Conservation (phyloP, 306 rosid species). For the Mucuna pruriens region DNA sequence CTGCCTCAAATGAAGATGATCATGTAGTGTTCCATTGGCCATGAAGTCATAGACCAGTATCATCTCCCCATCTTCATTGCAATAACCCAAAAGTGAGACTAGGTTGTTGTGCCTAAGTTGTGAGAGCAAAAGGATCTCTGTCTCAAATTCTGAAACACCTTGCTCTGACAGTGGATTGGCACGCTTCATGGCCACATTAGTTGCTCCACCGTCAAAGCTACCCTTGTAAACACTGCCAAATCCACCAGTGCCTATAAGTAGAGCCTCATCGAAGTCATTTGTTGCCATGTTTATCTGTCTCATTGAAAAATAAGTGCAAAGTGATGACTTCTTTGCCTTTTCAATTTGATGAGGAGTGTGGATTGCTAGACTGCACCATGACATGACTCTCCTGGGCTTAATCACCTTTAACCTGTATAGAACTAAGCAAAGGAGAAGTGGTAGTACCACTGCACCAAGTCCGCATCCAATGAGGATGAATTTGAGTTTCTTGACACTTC, state of each 20-base stretch:
- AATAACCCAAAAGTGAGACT: conserved; percentile 46
- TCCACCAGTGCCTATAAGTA: conserved; percentile 41
- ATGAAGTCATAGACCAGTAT: conserved; percentile 49
- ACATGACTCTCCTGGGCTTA: not conserved
- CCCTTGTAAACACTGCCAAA: conserved; percentile 51
- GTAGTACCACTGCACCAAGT: not conserved
- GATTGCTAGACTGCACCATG: conserved; percentile 12
- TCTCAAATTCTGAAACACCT: conserved; percentile 47
- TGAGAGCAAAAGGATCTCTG: conserved; percentile 46
- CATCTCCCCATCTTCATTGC: conserved; percentile 59
- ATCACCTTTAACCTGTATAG: conserved; percentile 6
- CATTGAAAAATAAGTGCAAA: conserved; percentile 23
- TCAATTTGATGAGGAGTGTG: not conserved
- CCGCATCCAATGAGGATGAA: conserved; percentile 26
- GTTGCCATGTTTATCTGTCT: conserved; percentile 43
- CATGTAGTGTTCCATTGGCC: conserved; percentile 44
- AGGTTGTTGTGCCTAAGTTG: conserved; percentile 41
- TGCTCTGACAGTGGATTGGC: conserved; percentile 46
- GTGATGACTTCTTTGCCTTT: not conserved
- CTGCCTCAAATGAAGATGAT: conserved; percentile 40
- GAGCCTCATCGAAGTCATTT: conserved; percentile 37
- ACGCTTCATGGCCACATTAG: conserved; percentile 46
- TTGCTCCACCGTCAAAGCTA: conserved; percentile 28
- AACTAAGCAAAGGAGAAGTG: conserved; percentile 28
- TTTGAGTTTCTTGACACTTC: not conserved